phyloP scores from a whole-genome alignment of 1,139 yeast species.

The Hemisphaericaspora subhashii region DNA sequence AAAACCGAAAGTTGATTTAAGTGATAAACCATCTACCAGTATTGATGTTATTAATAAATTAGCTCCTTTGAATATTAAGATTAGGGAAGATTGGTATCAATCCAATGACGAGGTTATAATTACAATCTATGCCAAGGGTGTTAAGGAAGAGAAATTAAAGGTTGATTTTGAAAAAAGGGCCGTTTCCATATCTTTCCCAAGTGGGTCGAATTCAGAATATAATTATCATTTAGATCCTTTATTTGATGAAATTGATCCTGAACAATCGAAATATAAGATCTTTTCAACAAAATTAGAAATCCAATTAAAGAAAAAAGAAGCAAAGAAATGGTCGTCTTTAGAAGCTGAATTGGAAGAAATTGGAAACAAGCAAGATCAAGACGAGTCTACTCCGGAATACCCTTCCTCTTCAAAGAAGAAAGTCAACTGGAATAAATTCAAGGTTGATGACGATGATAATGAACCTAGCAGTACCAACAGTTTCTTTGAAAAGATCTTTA shows the following conservation, averaged over 20 bases:
- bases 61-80: constrained; percentile 44
- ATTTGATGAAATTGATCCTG: constrained; percentile 49
- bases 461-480: constrained; percentile 55
- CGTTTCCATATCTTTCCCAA: constrained; percentile 47
- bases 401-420: constrained; percentile 64
- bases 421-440: constrained; percentile 74
- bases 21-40: constrained; percentile 24
- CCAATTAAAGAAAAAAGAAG: constrained; percentile 36
- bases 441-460: constrained; percentile 48
- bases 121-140: constrained; percentile 69
- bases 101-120: constrained; percentile 55
- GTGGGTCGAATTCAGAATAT: constrained; percentile 46
- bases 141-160: constrained; percentile 45
- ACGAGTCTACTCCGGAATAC: constrained; percentile 29
- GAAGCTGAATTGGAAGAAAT: constrained; percentile 25
- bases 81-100: constrained; percentile 83
- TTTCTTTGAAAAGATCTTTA: constrained; percentile 75
- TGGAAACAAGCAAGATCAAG: constrained; percentile 12
- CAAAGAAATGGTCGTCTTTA: constrained; percentile 46
- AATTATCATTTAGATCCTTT: constrained; percentile 52
- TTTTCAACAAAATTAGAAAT: constrained; percentile 79
- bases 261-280: constrained; percentile 48
- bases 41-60: constrained; percentile 36
- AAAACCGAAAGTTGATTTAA: constrained; percentile 5
- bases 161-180: constrained; percentile 35